Evolutionary conservation across 2,329 filamentous ascomycete genomes (phyloP), one percentile per base, ranked within the genome.

Genomic region (Fusarium succisae): DNA sequence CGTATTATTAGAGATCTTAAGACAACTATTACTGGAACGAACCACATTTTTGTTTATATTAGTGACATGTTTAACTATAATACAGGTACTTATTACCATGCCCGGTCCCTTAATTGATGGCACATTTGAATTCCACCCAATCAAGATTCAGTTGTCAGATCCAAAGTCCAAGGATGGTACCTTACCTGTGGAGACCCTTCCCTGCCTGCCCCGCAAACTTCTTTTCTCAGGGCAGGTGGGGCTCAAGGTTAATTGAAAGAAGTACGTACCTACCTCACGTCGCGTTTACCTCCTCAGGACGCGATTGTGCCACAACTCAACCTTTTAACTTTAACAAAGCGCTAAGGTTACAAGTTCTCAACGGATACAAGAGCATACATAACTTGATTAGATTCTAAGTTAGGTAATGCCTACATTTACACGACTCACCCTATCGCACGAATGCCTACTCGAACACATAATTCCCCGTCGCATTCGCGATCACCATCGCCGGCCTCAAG

Each of bases 401-500:
- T 17, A 35, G 32, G 32, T 35, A 17, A 55, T 38, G 13, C 22
- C 18, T 26, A 8, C 12, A 17, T 38, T 38, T 51, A 17, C 22
- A 18, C 24, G 26, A 59, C 18, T 28, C 28, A 17, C 11, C 32
- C 28, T 18, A 28, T 47, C 32, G 45, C 55, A 53, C 39, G 38
- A 59, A 82, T 82, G 80, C 78, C 80, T 39, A 77, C 72, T 17
- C 79, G 74, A 47, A 61, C 66, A 6, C 70, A 63, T 35, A 71
- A 73, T 63, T 70, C 76, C 63, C 68, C 74, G 63, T 75, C 73
- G 62, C 66, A 70, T 48, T 73, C 76, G 28, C 68, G 48, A 55
- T 76, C 72, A 30, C 72, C 74, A 15, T 76, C 80, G 18, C 66
- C 73, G 18, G 53, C 72, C 22, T 70, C 73, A 50, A 63, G 65